phyloP scores from a whole-genome alignment of 805 yeast species.

The Metschnikowia aberdeeniae region DNA sequence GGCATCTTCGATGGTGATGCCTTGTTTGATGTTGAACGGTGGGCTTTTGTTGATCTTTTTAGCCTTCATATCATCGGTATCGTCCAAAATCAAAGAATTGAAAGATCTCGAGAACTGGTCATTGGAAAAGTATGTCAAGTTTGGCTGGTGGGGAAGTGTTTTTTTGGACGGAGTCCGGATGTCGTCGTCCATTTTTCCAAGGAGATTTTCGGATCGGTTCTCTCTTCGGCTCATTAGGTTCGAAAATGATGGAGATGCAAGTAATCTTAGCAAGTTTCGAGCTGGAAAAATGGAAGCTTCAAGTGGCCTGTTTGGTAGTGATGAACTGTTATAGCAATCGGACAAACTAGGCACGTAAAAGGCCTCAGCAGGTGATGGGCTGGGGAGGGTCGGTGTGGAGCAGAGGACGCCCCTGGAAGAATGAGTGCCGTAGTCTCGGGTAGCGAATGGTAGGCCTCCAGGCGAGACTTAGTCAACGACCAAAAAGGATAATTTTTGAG shows the following conservation, averaged over 20 bases:
- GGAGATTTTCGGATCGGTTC: neutral
- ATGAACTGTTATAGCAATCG: no score
- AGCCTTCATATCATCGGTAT: constrained; percentile 20
- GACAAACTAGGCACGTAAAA: no score
- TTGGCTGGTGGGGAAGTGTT: constrained; percentile 8
- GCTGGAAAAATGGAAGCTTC: no score
- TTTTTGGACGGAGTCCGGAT: constrained; percentile 4
- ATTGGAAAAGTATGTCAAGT: constrained; percentile 35
- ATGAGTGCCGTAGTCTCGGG: neutral
- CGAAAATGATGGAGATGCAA: neutral
- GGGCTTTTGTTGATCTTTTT: constrained; percentile 37
- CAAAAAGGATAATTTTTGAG: no score
- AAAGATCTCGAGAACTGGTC: constrained; percentile 39
- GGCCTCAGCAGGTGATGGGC: no score
- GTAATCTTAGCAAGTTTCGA: neutral
- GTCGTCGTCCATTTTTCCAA: neutral
- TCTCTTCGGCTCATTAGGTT: constrained; percentile 3
- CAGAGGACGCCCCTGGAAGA: neutral
- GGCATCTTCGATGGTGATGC: constrained; percentile 20
- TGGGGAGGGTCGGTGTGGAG: neutral
- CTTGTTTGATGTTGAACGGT: constrained; percentile 37
- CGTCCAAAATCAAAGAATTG: constrained; percentile 40
- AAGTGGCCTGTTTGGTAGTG: no score
- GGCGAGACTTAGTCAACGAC: neutral
- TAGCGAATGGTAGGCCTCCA: constrained; percentile 1